Percentiles rank a stretch among this genome's conserved stretches.
phyloP scores from a whole-genome alignment of 2,329 filamentous ascomycete species.

The Phialophora chinensis region DNA sequence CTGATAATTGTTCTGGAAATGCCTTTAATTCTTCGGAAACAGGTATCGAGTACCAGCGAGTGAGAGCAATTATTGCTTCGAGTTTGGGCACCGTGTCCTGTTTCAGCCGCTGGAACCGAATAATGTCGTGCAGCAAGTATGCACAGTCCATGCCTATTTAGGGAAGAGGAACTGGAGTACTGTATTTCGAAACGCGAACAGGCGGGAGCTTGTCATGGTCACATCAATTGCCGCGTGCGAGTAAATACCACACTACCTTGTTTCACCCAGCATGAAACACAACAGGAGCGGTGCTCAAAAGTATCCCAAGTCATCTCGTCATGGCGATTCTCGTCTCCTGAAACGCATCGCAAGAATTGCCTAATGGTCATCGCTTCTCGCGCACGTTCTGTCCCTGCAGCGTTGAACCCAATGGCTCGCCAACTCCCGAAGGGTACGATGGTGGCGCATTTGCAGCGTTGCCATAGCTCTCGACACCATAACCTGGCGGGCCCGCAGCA shows the following conservation, averaged over 20 bases:
- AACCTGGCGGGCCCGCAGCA: slow-evolving; percentile 28
- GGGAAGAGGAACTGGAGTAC: not conserved
- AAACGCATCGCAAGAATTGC: slow-evolving; percentile 7
- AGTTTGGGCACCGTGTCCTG: slow-evolving; percentile 2
- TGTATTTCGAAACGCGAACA: not conserved
- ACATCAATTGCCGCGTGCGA: not conserved
- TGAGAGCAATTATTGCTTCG: not conserved
- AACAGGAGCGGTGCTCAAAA: not conserved
- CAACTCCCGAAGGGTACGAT: slow-evolving; percentile 38
- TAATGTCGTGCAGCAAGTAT: slow-evolving; percentile 23
- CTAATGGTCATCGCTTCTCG: slow-evolving; percentile 34
- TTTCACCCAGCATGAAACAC: slow-evolving; percentile 21
- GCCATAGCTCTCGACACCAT: slow-evolving; percentile 37
- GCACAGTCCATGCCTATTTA: slow-evolving; percentile 9
- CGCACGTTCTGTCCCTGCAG: slow-evolving; percentile 38
- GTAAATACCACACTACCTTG: slow-evolving; percentile 1
- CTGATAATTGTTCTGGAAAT: not conserved
- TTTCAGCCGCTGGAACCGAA: slow-evolving; percentile 16
- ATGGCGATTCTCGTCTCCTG: not conserved
- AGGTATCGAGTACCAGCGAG: not conserved
- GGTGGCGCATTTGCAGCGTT: slow-evolving; percentile 36
- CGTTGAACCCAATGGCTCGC: slow-evolving; percentile 41
- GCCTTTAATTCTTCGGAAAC: not conserved
- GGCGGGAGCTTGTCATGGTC: slow-evolving; percentile 7
- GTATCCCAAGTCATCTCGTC: not conserved